Conservation (phyloP, 306 rosid species). For the Luffa acutangula region DNA sequence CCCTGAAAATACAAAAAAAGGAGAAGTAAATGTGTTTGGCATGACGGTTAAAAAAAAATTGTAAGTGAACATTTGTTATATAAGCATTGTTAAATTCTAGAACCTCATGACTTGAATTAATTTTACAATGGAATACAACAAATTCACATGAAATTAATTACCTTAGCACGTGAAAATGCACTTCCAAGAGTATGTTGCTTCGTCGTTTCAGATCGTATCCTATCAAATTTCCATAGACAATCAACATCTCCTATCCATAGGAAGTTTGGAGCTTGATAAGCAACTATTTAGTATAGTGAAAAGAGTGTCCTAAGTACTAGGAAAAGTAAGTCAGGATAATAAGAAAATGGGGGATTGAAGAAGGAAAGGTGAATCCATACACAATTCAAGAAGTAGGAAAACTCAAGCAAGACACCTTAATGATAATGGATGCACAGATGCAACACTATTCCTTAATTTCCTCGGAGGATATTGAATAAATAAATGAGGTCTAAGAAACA, state of each 20-base stretch:
- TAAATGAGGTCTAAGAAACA: neutral
- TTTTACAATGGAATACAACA: neutral
- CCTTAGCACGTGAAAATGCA: conserved; percentile 84
- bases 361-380: no score
- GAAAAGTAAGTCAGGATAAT: neutral
- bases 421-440: neutral
- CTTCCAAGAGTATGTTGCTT: conserved; percentile 57
- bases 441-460: neutral
- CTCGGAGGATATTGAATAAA: neutral
- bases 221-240: conserved; percentile 65
- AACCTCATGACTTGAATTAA: neutral
- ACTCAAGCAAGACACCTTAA: neutral
- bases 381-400: neutral
- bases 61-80: neutral
- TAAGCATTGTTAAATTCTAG: neutral
- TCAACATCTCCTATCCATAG: conserved; percentile 49
- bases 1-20: conserved; percentile 35
- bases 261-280: conserved; percentile 19
- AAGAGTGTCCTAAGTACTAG: neutral
- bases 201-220: conserved; percentile 52
- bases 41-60: neutral
- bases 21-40: neutral
- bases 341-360: neutral
- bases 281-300: neutral
- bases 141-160: conserved; percentile 5